These are phyloP conservation scores for Cornus kousa DNA, from an alignment of 148 eudicot genomes.

Conservation along the genomic window DNA sequence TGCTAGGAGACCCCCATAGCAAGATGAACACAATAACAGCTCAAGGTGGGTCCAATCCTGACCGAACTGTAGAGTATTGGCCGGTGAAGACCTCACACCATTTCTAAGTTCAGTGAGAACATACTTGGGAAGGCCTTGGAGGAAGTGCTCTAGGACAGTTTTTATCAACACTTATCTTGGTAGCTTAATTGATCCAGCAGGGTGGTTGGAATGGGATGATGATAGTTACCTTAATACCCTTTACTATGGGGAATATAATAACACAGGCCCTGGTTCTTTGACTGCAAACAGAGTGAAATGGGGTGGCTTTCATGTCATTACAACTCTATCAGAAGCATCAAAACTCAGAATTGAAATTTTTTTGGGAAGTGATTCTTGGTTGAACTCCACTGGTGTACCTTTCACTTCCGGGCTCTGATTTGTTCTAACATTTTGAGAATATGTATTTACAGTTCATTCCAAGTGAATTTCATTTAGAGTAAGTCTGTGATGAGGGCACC, in stretches of 20 bases:
- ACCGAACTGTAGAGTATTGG: constrained; percentile 29
- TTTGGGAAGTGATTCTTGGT: constrained; percentile 5
- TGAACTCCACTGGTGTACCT: constrained; percentile 11
- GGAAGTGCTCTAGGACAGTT: constrained; percentile 19
- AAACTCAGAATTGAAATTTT: constrained; percentile 6
- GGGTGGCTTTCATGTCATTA: constrained; percentile 6
- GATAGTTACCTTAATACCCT: constrained; percentile 14
- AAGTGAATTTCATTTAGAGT: too few species aligned
- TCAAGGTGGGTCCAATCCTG: constrained; percentile 40
- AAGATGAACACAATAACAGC: constrained; percentile 40
- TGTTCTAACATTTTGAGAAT: too few species aligned
- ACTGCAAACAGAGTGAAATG: not conserved
- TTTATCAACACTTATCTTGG: constrained; percentile 17
- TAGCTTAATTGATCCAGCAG: constrained; percentile 17
- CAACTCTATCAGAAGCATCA: not conserved
- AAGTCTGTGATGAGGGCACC: too few species aligned
- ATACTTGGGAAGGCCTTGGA: constrained; percentile 31
- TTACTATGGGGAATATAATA: constrained; percentile 24
- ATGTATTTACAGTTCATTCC: too few species aligned
- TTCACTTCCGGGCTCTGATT: constrained; percentile 13
- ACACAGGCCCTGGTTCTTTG: constrained; percentile 9
- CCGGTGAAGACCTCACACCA: constrained; percentile 15
- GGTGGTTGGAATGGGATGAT: constrained; percentile 25
- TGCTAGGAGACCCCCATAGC: constrained; percentile 41
- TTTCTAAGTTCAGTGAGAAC: constrained; percentile 1